Base-by-base conservation (phyloP, 176 grass and related monocot genomes). In the Lolium multiflorum region DNA sequence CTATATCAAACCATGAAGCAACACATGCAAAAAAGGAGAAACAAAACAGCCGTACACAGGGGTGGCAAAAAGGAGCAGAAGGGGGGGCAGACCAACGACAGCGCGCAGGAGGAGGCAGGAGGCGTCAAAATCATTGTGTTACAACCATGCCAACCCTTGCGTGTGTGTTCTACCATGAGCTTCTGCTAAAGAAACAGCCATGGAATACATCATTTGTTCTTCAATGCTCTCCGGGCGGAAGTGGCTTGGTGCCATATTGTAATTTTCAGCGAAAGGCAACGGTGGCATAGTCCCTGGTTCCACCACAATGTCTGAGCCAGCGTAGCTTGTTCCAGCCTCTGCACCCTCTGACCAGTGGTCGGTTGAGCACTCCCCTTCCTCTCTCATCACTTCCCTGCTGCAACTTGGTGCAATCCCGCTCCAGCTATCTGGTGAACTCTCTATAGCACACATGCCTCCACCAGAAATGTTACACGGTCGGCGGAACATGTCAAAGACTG, bases 121-220 rank as follows among this genome's bases (percentile, higher is more conserved):
- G 56, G 82, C 24, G 75, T 87, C 86, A 90, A 89, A 88, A 88
- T 83, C 76, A 92, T 13, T 20, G 69, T 44, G 78, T 84, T 89
- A 99, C 90, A 91, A 84, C 97, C 94, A 97, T 62, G 89, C 85
- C 76, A 99, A 68, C 77, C 94, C 94, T 78, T 87, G 89, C 46
- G 92, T n/a, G 18, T 89, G 88, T 38, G 83, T 91, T 84, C 94
- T 88, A 62, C 90, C 93, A 87, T 91, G 93, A 76, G 88, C 70
- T 31, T 98, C 95, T 58, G 93, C 88, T 50, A 95, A 87, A 18
- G 95, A 98, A 68, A 93, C 69, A 15, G 95, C 88, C 93, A 96
- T 99, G 65, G 97, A 84, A 65, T 94, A 56, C 94, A 99, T 99
- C 97, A 99, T 99, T 82, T 99, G 97, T 83, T 99, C 97, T 71